Conservation (phyloP, 495 filamentous ascomycete genomes). For the Penicillium alfredii region DNA sequence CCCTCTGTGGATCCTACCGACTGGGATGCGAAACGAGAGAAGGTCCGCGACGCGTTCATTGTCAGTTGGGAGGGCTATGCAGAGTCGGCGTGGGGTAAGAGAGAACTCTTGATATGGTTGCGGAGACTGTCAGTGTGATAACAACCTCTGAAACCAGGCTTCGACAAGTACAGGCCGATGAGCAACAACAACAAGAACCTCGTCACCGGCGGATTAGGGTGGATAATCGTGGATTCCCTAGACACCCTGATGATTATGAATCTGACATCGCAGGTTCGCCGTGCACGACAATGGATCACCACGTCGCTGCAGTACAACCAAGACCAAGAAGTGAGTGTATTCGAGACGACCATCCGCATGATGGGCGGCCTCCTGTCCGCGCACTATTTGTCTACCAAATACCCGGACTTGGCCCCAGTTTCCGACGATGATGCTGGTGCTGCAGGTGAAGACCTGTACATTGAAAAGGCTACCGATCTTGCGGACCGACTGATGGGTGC, state of each 20-base stretch:
- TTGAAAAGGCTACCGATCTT: constrained; percentile 92
- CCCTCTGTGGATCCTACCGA: constrained; percentile 26
- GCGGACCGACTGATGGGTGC: constrained; percentile 81
- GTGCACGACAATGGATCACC: constrained; percentile 89
- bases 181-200: constrained; percentile 77
- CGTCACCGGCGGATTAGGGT: constrained; percentile 70
- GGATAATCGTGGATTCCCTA: constrained; percentile 95
- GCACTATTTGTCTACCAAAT: constrained; percentile 79
- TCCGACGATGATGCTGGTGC: constrained; percentile 58
- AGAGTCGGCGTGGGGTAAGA: constrained; percentile 85
- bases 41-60: constrained; percentile 84
- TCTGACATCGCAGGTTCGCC: constrained; percentile 73
- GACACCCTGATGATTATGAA: constrained; percentile 99
- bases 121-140: constrained; percentile 1
- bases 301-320: constrained; percentile 77
- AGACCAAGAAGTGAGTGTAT: constrained; percentile 92
- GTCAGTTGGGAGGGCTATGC: constrained; percentile 91
- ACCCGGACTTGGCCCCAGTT: constrained; percentile 60
- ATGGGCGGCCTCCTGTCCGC: constrained; percentile 89
- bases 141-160: constrained; percentile 48
- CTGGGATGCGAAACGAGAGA: constrained; percentile 73
- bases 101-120: background rate
- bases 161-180: constrained; percentile 78
- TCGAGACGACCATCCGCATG: constrained; percentile 98
- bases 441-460: constrained; percentile 80